A percentile compares a stretch with the other conserved stretches of the same genome.
These are phyloP conservation scores for Myriosclerotinia curreyana DNA, from an alignment of 2,329 filamentous ascomycete genomes.

Conservation along the genomic window DNA sequence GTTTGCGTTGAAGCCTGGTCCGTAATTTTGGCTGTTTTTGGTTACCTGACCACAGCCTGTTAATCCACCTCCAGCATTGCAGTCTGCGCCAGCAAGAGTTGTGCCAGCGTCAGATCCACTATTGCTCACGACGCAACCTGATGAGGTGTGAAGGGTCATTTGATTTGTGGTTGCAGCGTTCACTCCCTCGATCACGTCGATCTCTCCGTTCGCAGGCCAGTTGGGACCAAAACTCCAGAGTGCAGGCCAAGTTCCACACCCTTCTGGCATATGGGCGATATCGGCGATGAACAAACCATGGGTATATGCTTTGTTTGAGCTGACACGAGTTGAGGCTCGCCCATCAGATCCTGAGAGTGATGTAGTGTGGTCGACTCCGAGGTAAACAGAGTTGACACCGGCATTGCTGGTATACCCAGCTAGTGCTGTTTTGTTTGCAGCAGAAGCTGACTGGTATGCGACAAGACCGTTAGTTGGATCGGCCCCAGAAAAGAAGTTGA, in stretches of 20 bases:
- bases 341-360: constrained; percentile 51
- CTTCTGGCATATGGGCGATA: constrained; percentile 56
- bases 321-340: constrained; percentile 67
- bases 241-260: constrained; percentile 60
- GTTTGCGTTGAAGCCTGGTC: constrained; percentile 66
- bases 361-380: constrained; percentile 65
- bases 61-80: constrained; percentile 51
- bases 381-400: constrained; percentile 49
- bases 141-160: constrained; percentile 65
- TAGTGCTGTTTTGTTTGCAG: constrained; percentile 56
- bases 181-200: constrained; percentile 78
- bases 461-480: constrained; percentile 79
- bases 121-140: constrained; percentile 56
- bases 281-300: constrained; percentile 58
- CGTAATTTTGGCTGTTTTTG: constrained; percentile 55
- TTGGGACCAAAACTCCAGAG: constrained; percentile 56
- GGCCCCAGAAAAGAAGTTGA: constrained; percentile 52
- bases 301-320: constrained; percentile 52
- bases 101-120: constrained; percentile 48
- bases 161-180: constrained; percentile 58
- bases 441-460: constrained; percentile 58
- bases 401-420: constrained; percentile 43
- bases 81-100: constrained; percentile 51
- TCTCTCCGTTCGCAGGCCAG: constrained; percentile 71
- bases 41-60: constrained; percentile 58